Base-by-base conservation (phyloP, 2,329 filamentous ascomycete species). In the Stagonosporopsis vannaccii region DNA sequence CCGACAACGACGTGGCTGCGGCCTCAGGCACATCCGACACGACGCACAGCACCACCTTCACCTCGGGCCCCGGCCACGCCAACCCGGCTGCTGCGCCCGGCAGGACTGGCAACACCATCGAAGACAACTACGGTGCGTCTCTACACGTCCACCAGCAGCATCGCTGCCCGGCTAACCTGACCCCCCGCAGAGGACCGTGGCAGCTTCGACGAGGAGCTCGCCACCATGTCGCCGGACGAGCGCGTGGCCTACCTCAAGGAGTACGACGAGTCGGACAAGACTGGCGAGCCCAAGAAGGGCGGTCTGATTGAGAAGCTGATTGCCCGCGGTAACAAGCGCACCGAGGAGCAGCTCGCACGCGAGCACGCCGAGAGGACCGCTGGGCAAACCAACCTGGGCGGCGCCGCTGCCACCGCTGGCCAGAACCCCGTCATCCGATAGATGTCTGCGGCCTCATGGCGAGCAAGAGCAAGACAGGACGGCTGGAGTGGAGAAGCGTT, bases 241-340 rank as follows among this genome's bases (percentile, higher is more conserved):
- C 71, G 73, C 52, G 68, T 68, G 26, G 67, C 67, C 28, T 75
- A 75, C 50, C 54, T 74, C 12, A 70, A 70, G 54, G 72, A 75
- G 57, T 72, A 72, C 33, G 73, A 75, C 37, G 68, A 75, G 25
- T 71, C 71, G 30, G 73, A 75, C 58, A 66, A 67, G 52, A 60
- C 63, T 23, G 73, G 62, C 46, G 50, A 55, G 37, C 66, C 68
- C 26, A 75, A 73, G 61, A 72, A 71, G 61, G 71, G 71, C 26
- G 65, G 69, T 22, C 63, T 72, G 17, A 61, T 74, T 19, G 70
- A 74, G 42, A 69, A 65, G 63, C 62, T 74, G 45, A 74, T 74
- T 42, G 70, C 69, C 19, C 63, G 67, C 23, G 72, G 72, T 23
- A 75, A 75, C 59, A 75, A 72, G 66, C 62, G 63, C 44, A 75